These are phyloP conservation scores for Flaveria robusta DNA, from an alignment of 129 eudicot genomes.

Conservation along the genomic window DNA sequence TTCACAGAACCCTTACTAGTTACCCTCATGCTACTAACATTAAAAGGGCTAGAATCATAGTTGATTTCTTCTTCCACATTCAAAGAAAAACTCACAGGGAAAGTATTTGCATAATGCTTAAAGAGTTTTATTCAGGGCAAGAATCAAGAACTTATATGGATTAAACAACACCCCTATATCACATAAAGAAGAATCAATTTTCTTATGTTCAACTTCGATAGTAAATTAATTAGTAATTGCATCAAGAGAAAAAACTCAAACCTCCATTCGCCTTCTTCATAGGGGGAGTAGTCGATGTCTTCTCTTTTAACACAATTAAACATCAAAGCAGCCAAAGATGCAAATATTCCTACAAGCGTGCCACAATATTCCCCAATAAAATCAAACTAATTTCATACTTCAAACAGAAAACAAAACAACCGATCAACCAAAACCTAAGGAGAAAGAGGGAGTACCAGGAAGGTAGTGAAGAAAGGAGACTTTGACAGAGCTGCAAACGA, in stretches of 20 bases:
- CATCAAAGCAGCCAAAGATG: conserved; percentile 97
- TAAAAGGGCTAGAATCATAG: background rate
- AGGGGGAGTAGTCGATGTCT: conserved; percentile 94
- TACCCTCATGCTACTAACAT: background rate
- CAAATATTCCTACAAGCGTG: conserved; percentile 73
- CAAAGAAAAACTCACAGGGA: no score
- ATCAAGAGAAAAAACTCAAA: conserved; percentile 12
- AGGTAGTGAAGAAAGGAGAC: conserved; percentile 92
- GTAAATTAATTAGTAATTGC: background rate
- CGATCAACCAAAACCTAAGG: conserved; percentile 21
- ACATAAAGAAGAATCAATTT: conserved; percentile 1
- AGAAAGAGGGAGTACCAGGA: conserved; percentile 55
- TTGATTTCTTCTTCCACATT: background rate
- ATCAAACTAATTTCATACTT: background rate
- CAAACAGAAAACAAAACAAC: background rate
- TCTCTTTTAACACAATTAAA: conserved; percentile 92
- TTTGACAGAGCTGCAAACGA: conserved; percentile 75
- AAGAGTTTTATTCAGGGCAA: background rate
- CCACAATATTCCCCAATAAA: conserved; percentile 9
- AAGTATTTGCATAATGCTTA: background rate
- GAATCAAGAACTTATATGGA: conserved; percentile 9
- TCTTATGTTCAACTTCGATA: background rate
- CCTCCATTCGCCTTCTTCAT: conserved; percentile 99
- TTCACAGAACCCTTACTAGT: background rate
- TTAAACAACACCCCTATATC: background rate